Base-by-base conservation (phyloP, 306 rosid genomes). In the Amphicarpaea edgeworthii region DNA sequence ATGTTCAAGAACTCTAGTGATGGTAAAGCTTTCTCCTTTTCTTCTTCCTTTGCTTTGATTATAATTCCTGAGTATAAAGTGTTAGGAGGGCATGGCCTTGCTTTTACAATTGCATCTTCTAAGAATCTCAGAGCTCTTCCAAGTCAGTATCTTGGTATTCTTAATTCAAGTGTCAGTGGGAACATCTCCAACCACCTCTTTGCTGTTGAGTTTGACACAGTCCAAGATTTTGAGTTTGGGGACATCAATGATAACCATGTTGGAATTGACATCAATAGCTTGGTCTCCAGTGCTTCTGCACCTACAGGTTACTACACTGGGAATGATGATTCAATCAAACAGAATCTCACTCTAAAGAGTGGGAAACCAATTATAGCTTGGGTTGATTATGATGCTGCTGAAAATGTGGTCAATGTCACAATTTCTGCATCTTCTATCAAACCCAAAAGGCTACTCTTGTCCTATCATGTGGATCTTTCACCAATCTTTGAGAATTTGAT, bases 41-140 rank as follows among this genome's bases (percentile, higher is more conserved):
- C 97, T 40, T 80, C 93, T 7, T 82, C 83, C 0, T 90, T 93
- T 58, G 93, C 76, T 66, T 68, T 93, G 57, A 80, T 73, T 53
- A 79, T 86, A 12, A 88, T 93, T 24, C 93, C 97, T 1, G 87
- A 87, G 83, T 88, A 84, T 74, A 88, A 87, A 10, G 84, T 81
- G 60, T 88, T 90, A 1, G 96, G 96, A 26, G 97, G 97, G 67
- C 97, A 92, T 54, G 97, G 97, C 82, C 3, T 92, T 15, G 96
- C 96, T 59, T 92, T 92, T 64, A 67, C 93, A 0, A 84, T 92
- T 8, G 78, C 87, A 10, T 46, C 87, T 2, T 68, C 97, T 16
- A 86, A 72, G 60, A 75, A 72, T 49, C 87, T 83, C 68, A 78
- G 77, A 2, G 90, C 87, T 46, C 83, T 77, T 0, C 97, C 97